Percentiles rank a stretch among this genome's conserved stretches.
Conservation (phyloP, 805 yeast species). For the Teunomyces barrocoloradensis region DNA sequence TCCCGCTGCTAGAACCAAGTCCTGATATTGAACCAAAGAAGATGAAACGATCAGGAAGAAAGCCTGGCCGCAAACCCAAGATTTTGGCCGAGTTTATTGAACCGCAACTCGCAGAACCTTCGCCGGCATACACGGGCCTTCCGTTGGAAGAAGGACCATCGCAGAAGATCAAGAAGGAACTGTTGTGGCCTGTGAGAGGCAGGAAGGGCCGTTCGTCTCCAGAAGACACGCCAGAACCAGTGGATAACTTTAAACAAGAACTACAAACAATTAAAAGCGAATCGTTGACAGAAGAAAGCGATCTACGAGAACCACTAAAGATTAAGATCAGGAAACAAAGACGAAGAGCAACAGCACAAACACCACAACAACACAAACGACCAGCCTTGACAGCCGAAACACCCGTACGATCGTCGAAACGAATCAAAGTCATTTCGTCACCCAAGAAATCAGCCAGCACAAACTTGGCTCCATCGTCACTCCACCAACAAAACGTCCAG, state of each 20-base stretch:
- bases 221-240: conserved; percentile 13
- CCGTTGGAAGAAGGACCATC: conserved; percentile 72
- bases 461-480: conserved; percentile 22
- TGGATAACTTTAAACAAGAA: conserved; percentile 11
- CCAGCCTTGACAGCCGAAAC: not conserved
- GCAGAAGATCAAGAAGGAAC: conserved; percentile 53
- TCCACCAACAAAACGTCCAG: not conserved
- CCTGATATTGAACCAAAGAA: not conserved
- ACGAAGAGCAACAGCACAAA: not conserved
- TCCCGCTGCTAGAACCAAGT: not conserved
- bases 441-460: conserved; percentile 29
- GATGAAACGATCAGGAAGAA: not conserved
- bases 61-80: not conserved
- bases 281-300: conserved; percentile 14
- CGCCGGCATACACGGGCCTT: conserved; percentile 66
- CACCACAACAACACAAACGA: conserved; percentile 2
- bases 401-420: conserved; percentile 2
- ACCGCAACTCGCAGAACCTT: conserved; percentile 54
- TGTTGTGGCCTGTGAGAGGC: conserved; percentile 46
- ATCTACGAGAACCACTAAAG: conserved; percentile 13
- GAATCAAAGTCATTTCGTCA: conserved; percentile 25
- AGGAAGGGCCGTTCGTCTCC: conserved; percentile 11
- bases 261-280: conserved; percentile 16
- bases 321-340: conserved; percentile 4
- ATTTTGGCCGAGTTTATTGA: conserved; percentile 43